phyloP scores from a whole-genome alignment of 140 eudicot genomes.

The Senecio squalidus region DNA sequence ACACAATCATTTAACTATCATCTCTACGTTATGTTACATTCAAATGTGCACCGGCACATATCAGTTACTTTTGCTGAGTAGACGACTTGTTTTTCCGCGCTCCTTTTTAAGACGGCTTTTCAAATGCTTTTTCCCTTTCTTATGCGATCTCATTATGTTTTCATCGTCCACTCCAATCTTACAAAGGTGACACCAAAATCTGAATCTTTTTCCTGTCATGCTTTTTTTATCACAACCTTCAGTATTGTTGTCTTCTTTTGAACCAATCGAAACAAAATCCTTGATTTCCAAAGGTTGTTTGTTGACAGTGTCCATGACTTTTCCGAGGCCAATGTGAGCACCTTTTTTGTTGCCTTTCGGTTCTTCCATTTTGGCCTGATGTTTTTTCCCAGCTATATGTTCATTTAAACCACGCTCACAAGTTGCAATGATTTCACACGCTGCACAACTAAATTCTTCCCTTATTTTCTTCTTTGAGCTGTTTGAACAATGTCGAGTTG shows the following conservation, averaged over 20 bases:
- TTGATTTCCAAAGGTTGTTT: not conserved
- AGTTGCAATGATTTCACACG: slow-evolving; percentile 38
- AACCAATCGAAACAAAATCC: not conserved
- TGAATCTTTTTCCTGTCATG: not conserved
- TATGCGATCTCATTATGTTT: not conserved
- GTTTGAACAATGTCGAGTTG: not conserved
- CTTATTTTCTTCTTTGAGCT: slow-evolving; percentile 17
- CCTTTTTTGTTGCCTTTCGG: not conserved
- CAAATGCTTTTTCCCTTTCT: not conserved
- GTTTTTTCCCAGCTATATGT: slow-evolving; percentile 46
- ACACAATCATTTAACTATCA: not conserved
- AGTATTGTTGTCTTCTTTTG: not conserved
- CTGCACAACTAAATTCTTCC: slow-evolving; percentile 44
- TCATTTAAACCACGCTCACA: slow-evolving; percentile 33
- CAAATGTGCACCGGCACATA: not conserved
- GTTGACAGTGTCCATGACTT: not conserved
- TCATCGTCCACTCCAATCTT: not conserved
- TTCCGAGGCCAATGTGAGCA: not conserved
- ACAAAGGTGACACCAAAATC: not conserved
- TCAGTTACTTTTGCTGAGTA: not conserved
- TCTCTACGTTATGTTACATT: not conserved
- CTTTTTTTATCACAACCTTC: not conserved
- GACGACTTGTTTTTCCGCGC: not conserved
- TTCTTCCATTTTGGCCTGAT: slow-evolving; percentile 22
- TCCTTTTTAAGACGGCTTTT: not conserved